phyloP scores from a whole-genome alignment of 345 rosid species.

The Populus simonii region DNA sequence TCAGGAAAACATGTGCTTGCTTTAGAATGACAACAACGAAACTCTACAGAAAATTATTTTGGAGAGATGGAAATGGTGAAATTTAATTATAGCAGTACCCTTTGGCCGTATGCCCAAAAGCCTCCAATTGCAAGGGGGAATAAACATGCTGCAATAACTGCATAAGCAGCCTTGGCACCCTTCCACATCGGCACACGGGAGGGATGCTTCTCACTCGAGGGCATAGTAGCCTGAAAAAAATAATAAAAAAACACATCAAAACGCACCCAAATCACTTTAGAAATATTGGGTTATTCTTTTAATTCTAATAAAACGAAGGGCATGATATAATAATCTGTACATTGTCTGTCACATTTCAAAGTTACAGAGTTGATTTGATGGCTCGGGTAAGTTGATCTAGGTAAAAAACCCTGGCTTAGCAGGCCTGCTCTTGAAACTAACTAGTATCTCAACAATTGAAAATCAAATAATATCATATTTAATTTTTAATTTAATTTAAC shows the following conservation, averaged over 20 bases:
- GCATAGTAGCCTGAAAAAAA: conserved; percentile 39
- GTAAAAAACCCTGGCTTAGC: no score
- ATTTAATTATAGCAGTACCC: conserved; percentile 5
- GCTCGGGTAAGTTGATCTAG: no score
- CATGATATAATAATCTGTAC: neutral
- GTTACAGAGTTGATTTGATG: no score
- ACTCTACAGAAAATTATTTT: no score
- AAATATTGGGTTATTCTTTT: neutral
- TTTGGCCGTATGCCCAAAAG: conserved; percentile 40
- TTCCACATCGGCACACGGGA: conserved; percentile 41
- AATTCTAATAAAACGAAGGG: neutral
- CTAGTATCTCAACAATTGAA: neutral
- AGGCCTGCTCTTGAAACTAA: no score
- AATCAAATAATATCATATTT: neutral
- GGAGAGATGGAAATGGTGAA: neutral
- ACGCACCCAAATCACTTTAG: neutral
- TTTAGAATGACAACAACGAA: neutral
- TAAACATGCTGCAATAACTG: conserved; percentile 27
- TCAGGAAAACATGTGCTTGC: neutral
- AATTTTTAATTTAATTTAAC: neutral
- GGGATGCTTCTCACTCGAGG: conserved; percentile 34
- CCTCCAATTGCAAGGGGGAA: conserved; percentile 43
- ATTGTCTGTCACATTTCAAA: neutral
- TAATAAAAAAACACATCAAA: neutral
- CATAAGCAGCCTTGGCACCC: conserved; percentile 34